Evolutionary conservation across 768 basidiomycete genomes (phyloP).

Genomic region (Leucocoprinus sp.): DNA sequence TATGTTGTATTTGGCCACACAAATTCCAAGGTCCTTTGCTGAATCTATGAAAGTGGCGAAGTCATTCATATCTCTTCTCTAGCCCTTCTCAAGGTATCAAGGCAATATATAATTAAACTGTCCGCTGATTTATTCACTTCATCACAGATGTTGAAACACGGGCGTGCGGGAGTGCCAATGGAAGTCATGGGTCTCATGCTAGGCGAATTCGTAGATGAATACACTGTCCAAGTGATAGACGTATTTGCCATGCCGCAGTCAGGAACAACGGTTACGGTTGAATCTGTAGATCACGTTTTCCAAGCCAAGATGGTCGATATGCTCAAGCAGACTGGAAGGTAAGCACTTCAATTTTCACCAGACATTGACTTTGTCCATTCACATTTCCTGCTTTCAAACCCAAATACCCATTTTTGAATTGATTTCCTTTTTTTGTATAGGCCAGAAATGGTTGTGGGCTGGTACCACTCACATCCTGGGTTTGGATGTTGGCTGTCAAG

Average conservation of each 20-base stretch:
- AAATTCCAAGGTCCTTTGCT: neutral
- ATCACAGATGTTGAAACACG: constrained; percentile 94
- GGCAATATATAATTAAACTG: neutral
- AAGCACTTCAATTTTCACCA: constrained; percentile 21
- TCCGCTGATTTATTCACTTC: constrained; percentile 11
- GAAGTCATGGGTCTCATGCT: constrained; percentile 99
- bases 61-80: constrained; percentile 96
- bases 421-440: constrained; percentile 26
- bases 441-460: constrained; percentile 97
- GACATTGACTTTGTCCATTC: neutral
- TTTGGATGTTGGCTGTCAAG: constrained; percentile 99
- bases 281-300: constrained; percentile 98
- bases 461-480: constrained; percentile 99
- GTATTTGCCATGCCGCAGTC: constrained; percentile 99
- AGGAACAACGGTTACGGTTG: constrained; percentile 94
- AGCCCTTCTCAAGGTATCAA: constrained; percentile 82
- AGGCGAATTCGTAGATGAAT: constrained; percentile 97
- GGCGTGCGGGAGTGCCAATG: constrained; percentile 97
- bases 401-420: neutral
- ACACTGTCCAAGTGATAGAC: constrained; percentile 89
- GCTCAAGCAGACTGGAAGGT: constrained; percentile 98
- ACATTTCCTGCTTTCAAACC: neutral
- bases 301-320: constrained; percentile 98
- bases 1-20: constrained; percentile 24
- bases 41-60: constrained; percentile 53